Evolutionary conservation across 257 asterid genomes (phyloP).

Genomic region (Scutellaria minor): DNA sequence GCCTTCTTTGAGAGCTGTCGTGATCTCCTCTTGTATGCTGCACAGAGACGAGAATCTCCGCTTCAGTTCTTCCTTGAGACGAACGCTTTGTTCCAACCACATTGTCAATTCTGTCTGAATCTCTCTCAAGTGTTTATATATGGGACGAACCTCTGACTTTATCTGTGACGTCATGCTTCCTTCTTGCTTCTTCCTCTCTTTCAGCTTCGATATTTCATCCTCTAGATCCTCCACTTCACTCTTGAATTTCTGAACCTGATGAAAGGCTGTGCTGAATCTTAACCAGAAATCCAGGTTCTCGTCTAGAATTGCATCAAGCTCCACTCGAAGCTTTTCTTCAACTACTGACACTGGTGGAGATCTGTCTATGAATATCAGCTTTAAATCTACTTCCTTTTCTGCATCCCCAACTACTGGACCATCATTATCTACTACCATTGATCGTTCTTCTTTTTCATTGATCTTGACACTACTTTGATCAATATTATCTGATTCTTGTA

Average conservation of each 20-base stretch:
- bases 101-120: slow-evolving; percentile 71
- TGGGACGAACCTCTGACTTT: slow-evolving; percentile 74
- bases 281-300: slow-evolving; percentile 94
- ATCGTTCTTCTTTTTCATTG: too few species aligned
- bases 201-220: slow-evolving; percentile 61
- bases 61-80: slow-evolving; percentile 73
- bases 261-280: slow-evolving; percentile 85
- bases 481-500: slow-evolving; percentile 5
- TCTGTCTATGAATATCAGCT: slow-evolving; percentile 37
- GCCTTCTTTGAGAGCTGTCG: slow-evolving; percentile 66
- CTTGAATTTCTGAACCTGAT: slow-evolving; percentile 86
- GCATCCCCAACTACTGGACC: background rate
- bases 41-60: slow-evolving; percentile 70
- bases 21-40: slow-evolving; percentile 79
- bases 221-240: slow-evolving; percentile 70
- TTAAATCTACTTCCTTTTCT: slow-evolving; percentile 43
- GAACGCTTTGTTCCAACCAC: slow-evolving; percentile 73
- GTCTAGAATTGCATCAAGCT: slow-evolving; percentile 77
- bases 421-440: too few species aligned
- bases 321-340: slow-evolving; percentile 71
- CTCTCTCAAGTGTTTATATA: slow-evolving; percentile 86
- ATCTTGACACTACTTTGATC: too few species aligned
- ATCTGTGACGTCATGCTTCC: slow-evolving; percentile 47
- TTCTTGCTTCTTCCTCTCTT: slow-evolving; percentile 59
- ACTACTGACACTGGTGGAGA: slow-evolving; percentile 48